Percentiles rank a stretch among this genome's conserved stretches.
These are phyloP conservation scores for Phialophora expanda DNA, from an alignment of 2,329 filamentous ascomycete genomes.

Conservation along the genomic window DNA sequence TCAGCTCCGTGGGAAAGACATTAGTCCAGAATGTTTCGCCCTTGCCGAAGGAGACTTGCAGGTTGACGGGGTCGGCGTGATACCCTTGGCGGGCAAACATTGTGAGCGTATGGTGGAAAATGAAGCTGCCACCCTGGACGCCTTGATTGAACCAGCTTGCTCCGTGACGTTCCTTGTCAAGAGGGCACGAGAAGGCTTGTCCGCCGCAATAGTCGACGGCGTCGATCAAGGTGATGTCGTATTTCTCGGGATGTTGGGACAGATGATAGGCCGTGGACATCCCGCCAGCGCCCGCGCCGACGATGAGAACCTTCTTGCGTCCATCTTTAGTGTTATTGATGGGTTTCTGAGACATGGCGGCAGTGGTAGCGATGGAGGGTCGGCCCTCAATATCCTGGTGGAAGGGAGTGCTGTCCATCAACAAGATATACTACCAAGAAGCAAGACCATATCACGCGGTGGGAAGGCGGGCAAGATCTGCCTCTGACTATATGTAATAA, in stretches of 20 bases:
- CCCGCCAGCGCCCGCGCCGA: conserved; percentile 67
- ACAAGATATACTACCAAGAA: neutral
- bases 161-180: conserved; percentile 62
- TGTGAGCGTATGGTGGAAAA: conserved; percentile 67
- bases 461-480: neutral
- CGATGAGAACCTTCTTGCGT: conserved; percentile 60
- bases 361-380: conserved; percentile 8
- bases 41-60: conserved; percentile 67
- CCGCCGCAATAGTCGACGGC: conserved; percentile 64
- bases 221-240: conserved; percentile 69
- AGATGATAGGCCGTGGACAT: conserved; percentile 62
- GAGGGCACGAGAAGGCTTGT: conserved; percentile 63
- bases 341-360: conserved; percentile 30
- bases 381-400: conserved; percentile 25
- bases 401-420: conserved; percentile 61
- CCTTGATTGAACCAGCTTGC: conserved; percentile 67
- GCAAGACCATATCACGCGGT: neutral
- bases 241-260: conserved; percentile 68
- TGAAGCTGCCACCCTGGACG: conserved; percentile 65
- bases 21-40: conserved; percentile 67
- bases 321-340: conserved; percentile 31
- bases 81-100: conserved; percentile 65
- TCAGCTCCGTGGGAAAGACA: conserved; percentile 62
- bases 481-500: neutral
- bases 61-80: conserved; percentile 62